Evolutionary conservation across 257 asterid species (phyloP).

Genomic region (Lantana camara): DNA sequence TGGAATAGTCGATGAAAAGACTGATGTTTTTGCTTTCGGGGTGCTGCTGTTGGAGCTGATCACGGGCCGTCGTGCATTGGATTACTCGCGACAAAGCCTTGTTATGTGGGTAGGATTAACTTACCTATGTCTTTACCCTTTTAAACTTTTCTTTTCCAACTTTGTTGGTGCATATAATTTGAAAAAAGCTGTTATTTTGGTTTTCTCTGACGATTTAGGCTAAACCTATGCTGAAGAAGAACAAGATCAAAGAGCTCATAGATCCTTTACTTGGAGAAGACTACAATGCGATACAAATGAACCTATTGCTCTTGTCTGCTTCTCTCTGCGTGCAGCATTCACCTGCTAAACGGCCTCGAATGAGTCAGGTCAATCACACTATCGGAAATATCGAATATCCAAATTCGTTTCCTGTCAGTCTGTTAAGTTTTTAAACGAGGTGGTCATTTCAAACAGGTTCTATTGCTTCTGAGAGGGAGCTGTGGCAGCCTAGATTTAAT

Average conservation of each 20-base stretch:
- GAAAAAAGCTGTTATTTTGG: background rate
- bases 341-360: conserved; percentile 55
- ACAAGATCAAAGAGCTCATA: conserved; percentile 56
- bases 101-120: conserved; percentile 72
- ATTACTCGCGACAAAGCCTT: conserved; percentile 76
- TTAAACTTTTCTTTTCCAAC: too few species aligned
- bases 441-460: conserved; percentile 31
- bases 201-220: conserved; percentile 35
- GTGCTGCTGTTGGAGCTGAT: conserved; percentile 70
- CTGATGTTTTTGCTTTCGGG: conserved; percentile 70
- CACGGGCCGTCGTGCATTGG: conserved; percentile 73
- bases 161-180: background rate
- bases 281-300: conserved; percentile 51
- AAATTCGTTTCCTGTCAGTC: conserved; percentile 6
- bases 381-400: background rate
- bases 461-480: conserved; percentile 66
- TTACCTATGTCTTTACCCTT: background rate
- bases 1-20: conserved; percentile 73
- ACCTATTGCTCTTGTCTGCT: conserved; percentile 63
- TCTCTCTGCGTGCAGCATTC: conserved; percentile 68
- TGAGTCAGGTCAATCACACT: conserved; percentile 55
- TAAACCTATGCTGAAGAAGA: conserved; percentile 71
- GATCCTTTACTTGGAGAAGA: conserved; percentile 57
- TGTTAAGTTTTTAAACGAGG: background rate
- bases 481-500: conserved; percentile 65